Evolutionary conservation across 768 basidiomycete genomes (phyloP), one percentile per base, ranked within the genome.

Genomic region (Suillus tomentosus): DNA sequence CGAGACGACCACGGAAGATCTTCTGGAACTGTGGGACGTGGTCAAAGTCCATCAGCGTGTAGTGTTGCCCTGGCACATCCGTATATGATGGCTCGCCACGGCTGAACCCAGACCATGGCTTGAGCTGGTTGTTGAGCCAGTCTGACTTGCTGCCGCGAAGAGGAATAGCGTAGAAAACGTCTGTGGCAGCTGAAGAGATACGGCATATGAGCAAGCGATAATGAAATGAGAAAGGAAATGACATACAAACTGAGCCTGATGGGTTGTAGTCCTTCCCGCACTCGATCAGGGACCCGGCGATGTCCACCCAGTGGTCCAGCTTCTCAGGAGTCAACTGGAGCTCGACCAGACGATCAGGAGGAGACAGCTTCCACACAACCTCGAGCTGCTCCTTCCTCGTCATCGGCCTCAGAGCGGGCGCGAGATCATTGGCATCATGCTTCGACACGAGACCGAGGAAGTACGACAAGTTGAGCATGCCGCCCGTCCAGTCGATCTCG

Each of bases 361-460:
- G 73, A 19, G 73, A 66, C 63, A 74, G 3, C 60, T 74, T 69
- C 74, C 72, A 74, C n/a, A 74, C 65, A 0, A 62, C 31, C 1
- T 69, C 72, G 14, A 74, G 69, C 34, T 74, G 73, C 37, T 74
- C 69, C 61, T 63, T 58, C 17, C 69, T 70, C 1, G 69, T 66
- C 54, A 75, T 51, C 0, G 67, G 62, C 45, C 65, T 62, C 64
- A 75, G 43, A 10, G 65, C 10, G 0, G 71, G 72, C 0, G 66
- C 66, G 37, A 74, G 69, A 19, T 69, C 66, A 34, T 65, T 55
- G 11, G 72, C 71, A 17, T 67, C 67, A 9, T 75, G 65, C 66
- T 75, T 74, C 62, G 55, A 64, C 31, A 72, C 55, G 40, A 82
- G 76, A 39, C 74, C 71, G 19, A 82, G 74, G 74, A 82, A 79